Conservation (phyloP, 75 land plant genomes). For the Larix kaempferi region DNA sequence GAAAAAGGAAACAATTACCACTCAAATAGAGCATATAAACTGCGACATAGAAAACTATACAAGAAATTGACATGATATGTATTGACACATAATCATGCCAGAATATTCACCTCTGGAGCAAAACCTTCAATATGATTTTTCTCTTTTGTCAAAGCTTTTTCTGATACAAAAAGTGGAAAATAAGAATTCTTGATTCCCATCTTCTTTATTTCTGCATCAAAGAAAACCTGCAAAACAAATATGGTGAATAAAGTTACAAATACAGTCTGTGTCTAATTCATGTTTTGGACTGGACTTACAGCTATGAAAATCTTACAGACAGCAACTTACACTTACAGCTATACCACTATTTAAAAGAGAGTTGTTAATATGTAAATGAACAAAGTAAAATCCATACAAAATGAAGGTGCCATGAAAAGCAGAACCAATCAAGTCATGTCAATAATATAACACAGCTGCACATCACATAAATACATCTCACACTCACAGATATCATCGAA, state of each 20-base stretch:
- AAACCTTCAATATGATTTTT: slow-evolving; percentile 99
- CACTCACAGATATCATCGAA: background rate
- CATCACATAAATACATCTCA: background rate
- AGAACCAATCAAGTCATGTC: background rate
- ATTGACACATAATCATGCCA: background rate
- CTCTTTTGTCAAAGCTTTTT: slow-evolving; percentile 80
- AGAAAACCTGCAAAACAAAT: slow-evolving; percentile 60
- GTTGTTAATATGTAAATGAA: background rate
- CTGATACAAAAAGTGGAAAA: slow-evolving; percentile 95
- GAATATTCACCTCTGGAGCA: slow-evolving; percentile 90
- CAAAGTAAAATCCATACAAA: background rate
- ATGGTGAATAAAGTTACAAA: background rate
- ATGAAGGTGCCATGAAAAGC: background rate
- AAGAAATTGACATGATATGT: background rate
- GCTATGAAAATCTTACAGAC: background rate
- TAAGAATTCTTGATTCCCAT: slow-evolving; percentile 93
- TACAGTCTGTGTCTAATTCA: background rate
- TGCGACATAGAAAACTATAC: background rate
- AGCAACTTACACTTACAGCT: too few relatives aligned
- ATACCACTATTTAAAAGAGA: background rate
- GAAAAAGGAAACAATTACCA: slow-evolving; percentile 1
- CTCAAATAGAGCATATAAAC: slow-evolving; percentile 1
- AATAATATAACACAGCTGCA: background rate
- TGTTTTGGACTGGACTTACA: background rate
- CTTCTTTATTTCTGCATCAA: slow-evolving; percentile 97